These are phyloP conservation scores for Myriosclerotinia duriaeana DNA, from an alignment of 2,329 filamentous ascomycete species.

Conservation along the genomic window DNA sequence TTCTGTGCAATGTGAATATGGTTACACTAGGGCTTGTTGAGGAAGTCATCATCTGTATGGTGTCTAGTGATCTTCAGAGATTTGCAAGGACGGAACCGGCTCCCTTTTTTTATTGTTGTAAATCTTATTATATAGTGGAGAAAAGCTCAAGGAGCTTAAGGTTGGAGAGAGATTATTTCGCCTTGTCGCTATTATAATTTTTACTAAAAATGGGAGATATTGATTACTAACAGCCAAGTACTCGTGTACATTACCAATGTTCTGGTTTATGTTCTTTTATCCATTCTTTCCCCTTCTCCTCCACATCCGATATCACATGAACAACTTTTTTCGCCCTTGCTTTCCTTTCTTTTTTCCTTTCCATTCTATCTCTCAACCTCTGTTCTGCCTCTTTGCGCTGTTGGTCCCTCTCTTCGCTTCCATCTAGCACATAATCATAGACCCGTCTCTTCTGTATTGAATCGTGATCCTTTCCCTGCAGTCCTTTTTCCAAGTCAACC, in stretches of 20 bases:
- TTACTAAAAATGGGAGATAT: too few species aligned
- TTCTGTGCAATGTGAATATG: background rate
- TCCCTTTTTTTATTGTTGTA: background rate
- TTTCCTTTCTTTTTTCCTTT: background rate
- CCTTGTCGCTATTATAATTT: too few species aligned
- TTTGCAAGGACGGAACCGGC: background rate
- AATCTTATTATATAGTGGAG: background rate
- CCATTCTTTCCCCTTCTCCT: background rate
- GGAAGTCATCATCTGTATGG: background rate
- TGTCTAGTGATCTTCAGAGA: background rate
- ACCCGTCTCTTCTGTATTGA: background rate
- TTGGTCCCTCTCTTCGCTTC: background rate
- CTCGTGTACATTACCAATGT: too few species aligned
- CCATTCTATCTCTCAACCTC: background rate
- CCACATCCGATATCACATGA: background rate
- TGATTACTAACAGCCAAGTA: background rate
- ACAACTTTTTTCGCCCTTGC: background rate
- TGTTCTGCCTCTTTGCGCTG: background rate
- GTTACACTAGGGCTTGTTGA: background rate
- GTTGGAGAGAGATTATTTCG: background rate
- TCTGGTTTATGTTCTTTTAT: background rate
- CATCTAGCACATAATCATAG: background rate
- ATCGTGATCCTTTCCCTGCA: background rate
- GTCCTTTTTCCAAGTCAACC: too few species aligned
- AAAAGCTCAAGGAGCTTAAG: background rate